Conservation (phyloP, 108 stramenopile genomes). For the Nannochloropsis salina region DNA sequence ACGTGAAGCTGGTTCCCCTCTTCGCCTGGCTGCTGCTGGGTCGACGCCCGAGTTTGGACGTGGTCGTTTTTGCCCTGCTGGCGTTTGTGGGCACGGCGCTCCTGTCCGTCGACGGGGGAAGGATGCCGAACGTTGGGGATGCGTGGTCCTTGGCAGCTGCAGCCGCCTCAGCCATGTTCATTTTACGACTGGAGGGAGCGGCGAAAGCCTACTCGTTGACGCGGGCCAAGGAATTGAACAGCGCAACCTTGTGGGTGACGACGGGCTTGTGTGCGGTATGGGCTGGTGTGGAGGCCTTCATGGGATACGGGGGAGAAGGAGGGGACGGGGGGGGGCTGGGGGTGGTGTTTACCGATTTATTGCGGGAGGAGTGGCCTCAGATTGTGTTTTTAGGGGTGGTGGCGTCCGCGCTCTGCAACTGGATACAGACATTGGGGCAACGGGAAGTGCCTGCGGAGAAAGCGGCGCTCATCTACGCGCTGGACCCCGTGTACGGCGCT, state of each 20-base stretch:
- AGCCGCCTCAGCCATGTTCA: slow-evolving; percentile 51
- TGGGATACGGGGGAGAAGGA: not conserved
- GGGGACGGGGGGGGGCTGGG: slow-evolving; percentile 27
- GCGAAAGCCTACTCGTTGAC: slow-evolving; percentile 22
- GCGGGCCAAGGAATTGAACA: slow-evolving; percentile 27
- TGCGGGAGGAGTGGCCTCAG: slow-evolving; percentile 21
- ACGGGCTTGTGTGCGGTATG: slow-evolving; percentile 32
- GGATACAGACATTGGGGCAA: slow-evolving; percentile 51
- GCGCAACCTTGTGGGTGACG: slow-evolving; percentile 44
- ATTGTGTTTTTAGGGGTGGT: slow-evolving; percentile 49
- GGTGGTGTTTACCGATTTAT: not conserved
- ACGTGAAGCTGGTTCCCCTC: slow-evolving; percentile 53
- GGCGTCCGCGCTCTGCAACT: slow-evolving; percentile 49
- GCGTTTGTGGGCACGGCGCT: slow-evolving; percentile 47
- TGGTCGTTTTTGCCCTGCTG: slow-evolving; percentile 39
- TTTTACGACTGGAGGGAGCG: slow-evolving; percentile 41
- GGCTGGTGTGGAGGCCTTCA: slow-evolving; percentile 18
- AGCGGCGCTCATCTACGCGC: slow-evolving; percentile 50
- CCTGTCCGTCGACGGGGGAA: slow-evolving; percentile 46
- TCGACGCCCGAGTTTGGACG: slow-evolving; percentile 32
- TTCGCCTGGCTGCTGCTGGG: slow-evolving; percentile 43
- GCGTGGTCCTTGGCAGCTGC: slow-evolving; percentile 48
- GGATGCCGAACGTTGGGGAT: slow-evolving; percentile 46
- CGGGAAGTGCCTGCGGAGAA: slow-evolving; percentile 46
- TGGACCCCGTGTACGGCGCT: slow-evolving; percentile 52